phyloP scores from a whole-genome alignment of 1,284 basidiomycete species.

The Boletus smithii region DNA sequence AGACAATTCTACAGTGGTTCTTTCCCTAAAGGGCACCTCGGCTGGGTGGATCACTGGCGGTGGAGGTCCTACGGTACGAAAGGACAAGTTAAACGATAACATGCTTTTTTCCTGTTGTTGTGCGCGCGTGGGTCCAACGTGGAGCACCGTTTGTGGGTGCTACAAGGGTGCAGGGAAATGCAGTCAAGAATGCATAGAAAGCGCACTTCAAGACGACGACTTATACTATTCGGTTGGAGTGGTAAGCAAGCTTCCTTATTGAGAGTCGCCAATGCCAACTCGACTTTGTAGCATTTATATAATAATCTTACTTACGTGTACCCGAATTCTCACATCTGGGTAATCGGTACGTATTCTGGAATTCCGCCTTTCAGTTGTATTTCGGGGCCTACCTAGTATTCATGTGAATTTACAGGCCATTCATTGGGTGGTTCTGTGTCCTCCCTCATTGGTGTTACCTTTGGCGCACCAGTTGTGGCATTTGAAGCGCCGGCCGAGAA shows the following conservation, averaged over 20 bases:
- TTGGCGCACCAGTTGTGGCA: constrained; percentile 80
- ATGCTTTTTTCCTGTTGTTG: constrained; percentile 90
- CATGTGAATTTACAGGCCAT: constrained; percentile 41
- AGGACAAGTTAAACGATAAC: constrained; percentile 88
- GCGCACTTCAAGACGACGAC: constrained; percentile 70
- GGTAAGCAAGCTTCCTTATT: constrained; percentile 36
- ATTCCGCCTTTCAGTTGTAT: background rate
- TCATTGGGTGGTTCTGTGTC: constrained; percentile 82
- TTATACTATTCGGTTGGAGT: constrained; percentile 75
- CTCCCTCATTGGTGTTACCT: constrained; percentile 75
- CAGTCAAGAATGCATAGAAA: constrained; percentile 70
- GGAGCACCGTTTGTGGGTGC: constrained; percentile 84
- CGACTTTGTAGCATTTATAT: constrained; percentile 57
- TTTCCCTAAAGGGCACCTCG: constrained; percentile 92
- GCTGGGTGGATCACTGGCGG: constrained; percentile 75
- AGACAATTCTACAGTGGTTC: constrained; percentile 82
- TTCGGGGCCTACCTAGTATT: background rate
- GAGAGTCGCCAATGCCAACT: background rate
- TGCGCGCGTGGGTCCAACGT: constrained; percentile 80
- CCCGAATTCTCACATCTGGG: constrained; percentile 79
- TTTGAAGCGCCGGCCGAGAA: constrained; percentile 82
- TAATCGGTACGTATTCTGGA: constrained; percentile 41
- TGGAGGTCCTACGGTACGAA: constrained; percentile 55
- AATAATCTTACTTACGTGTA: constrained; percentile 81
- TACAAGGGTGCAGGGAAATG: constrained; percentile 68